Conservation (phyloP, 768 basidiomycete genomes). For the Rhizopogon vesiculosus region DNA sequence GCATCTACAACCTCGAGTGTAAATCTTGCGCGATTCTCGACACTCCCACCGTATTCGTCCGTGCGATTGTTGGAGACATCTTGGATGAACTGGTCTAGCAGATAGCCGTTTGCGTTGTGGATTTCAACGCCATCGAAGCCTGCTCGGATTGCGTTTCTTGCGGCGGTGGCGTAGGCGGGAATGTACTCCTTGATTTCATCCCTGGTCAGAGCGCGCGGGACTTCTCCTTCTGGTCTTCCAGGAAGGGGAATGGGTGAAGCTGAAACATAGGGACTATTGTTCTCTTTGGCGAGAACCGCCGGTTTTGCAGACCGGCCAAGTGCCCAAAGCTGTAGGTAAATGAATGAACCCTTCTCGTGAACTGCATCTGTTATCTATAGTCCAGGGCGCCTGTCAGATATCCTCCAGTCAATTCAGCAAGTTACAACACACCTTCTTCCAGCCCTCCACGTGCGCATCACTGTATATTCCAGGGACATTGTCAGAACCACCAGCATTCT, state of each 20-base stretch:
- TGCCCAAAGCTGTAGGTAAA: slow-evolving; percentile 49
- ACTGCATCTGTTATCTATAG: slow-evolving; percentile 52
- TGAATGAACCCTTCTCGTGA: slow-evolving; percentile 46
- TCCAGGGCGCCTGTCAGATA: neutral
- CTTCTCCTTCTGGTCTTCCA: slow-evolving; percentile 1
- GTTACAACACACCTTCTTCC: slow-evolving; percentile 37
- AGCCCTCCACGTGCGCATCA: slow-evolving; percentile 48
- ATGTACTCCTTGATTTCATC: slow-evolving; percentile 31
- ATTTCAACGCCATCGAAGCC: slow-evolving; percentile 47
- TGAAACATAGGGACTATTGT: slow-evolving; percentile 26
- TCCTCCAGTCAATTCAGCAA: neutral
- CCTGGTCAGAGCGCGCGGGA: slow-evolving; percentile 15
- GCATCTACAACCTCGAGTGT: slow-evolving; percentile 49
- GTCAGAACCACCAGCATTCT: slow-evolving; percentile 41
- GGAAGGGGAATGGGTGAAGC: slow-evolving; percentile 27
- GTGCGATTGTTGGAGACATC: slow-evolving; percentile 50
- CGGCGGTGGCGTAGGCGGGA: slow-evolving; percentile 23
- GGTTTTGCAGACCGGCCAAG: slow-evolving; percentile 39
- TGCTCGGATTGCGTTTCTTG: slow-evolving; percentile 30
- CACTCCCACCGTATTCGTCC: slow-evolving; percentile 65
- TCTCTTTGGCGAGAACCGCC: slow-evolving; percentile 29
- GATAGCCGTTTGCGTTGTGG: slow-evolving; percentile 38
- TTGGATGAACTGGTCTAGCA: slow-evolving; percentile 62
- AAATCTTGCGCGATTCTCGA: slow-evolving; percentile 59
- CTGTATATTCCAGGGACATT: slow-evolving; percentile 63